Evolutionary conservation across 108 stramenopile genomes (phyloP).

Genomic region (Parmales sp.): DNA sequence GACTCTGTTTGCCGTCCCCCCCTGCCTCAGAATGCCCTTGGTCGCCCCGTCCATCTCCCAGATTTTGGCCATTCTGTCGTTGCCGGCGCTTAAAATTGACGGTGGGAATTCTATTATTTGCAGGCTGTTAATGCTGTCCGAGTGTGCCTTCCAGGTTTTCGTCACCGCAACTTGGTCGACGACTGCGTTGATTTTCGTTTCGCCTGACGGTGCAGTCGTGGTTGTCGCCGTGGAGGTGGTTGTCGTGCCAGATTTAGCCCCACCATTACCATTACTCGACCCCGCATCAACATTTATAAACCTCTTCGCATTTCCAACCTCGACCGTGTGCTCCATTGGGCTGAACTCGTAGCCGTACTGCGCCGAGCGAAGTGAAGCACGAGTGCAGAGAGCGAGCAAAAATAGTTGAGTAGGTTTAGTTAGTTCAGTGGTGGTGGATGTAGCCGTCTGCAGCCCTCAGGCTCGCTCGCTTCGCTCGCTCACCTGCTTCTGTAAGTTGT

Average conservation of each 20-base stretch:
- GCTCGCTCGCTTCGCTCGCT: too few species aligned
- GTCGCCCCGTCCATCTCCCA: background rate
- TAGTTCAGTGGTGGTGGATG: too few species aligned
- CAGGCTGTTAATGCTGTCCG: background rate
- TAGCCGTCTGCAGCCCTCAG: too few species aligned
- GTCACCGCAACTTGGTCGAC: background rate
- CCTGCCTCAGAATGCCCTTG: background rate
- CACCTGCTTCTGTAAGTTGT: background rate
- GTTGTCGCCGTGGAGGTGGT: background rate
- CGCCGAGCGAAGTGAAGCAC: too few species aligned
- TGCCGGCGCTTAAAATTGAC: background rate
- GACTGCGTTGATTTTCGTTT: background rate
- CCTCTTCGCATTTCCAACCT: background rate
- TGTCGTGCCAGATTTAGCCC: background rate
- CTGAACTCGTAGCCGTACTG: background rate
- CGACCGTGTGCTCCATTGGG: background rate
- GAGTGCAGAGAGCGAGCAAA: too few species aligned
- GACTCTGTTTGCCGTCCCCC: background rate
- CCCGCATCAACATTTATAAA: background rate
- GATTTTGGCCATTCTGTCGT: background rate
- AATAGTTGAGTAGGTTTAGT: too few species aligned
- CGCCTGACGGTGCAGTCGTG: background rate
- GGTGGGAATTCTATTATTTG: background rate
- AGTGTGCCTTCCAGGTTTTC: background rate
- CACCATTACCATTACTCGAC: background rate